Base-by-base conservation (phyloP, 2,329 filamentous ascomycete species). In the Exophiala oligosperma region DNA sequence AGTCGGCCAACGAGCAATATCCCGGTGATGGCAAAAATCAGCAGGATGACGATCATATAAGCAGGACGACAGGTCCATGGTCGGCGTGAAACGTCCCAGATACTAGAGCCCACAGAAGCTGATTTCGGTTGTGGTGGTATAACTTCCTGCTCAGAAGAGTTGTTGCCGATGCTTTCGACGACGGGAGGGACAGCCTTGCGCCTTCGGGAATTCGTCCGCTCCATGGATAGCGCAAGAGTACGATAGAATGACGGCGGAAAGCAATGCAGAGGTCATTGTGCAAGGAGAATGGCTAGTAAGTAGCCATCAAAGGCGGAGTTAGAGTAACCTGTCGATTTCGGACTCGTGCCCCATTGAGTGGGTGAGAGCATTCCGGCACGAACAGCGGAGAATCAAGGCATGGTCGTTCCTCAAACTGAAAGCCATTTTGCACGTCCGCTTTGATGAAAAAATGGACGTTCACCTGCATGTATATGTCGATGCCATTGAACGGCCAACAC, bases 191-290 rank as follows among this genome's bases (percentile, higher is more conserved):
- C 46, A 44, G 32, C 38, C 41, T 54, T 54, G 38, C 52, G 56
- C 40, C 56, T 50, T 23, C 56, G 37, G 6, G 56, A 59, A 24
- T 59, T 55, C 21, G 56, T 54, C 23, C 56, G 53, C 32, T 59
- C 51, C 52, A 52, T 59, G 29, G 37, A 17, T 17, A 14, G 37
- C n/a, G 12, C 37, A 40, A 12, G 37, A 28, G 37, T 4, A 14
- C 37, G n/a, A 28, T 9, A 26, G 14, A 26, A 47, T 26, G 44
- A 40, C 11, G 4, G 37, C 11, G 9, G 11, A 14, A 4, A 6
- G 4, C 12, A 40, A 40, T 40, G 37, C 26, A 28, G 4, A 28
- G 26, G 26, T 4, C 26, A 28, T 44, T 44, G 11, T 17, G 23
- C 40, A 4, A 44, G 8, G 23, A 14, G 8, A 14, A 23, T 9